phyloP scores from a whole-genome alignment of 768 basidiomycete species.

The Leucocoprinus sp. region DNA sequence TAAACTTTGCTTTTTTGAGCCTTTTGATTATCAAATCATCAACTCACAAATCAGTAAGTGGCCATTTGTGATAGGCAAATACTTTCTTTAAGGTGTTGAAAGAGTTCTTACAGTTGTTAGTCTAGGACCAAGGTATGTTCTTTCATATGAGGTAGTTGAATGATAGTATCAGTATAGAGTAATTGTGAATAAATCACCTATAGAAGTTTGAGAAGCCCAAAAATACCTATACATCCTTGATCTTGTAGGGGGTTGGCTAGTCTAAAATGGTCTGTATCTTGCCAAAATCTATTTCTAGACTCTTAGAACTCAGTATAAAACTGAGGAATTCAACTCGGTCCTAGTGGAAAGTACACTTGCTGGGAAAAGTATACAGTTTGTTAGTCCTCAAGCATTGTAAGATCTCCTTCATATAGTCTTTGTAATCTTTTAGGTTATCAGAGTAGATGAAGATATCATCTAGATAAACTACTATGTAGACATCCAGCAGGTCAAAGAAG shows the following conservation, averaged over 20 bases:
- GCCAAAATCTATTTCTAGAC: too few relatives aligned
- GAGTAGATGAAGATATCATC: constrained; percentile 34
- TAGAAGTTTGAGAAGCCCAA: too few relatives aligned
- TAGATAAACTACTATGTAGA: constrained; percentile 26
- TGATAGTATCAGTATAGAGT: background rate
- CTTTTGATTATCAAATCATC: too few relatives aligned
- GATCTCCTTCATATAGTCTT: constrained; percentile 21
- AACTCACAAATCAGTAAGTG: too few relatives aligned
- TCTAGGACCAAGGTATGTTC: background rate
- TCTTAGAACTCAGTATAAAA: constrained; percentile 22
- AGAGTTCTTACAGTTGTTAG: background rate
- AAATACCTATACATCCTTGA: constrained; percentile 20
- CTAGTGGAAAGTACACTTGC: constrained; percentile 27
- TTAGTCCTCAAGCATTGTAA: constrained; percentile 20
- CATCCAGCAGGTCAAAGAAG: constrained; percentile 24
- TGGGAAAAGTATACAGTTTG: constrained; percentile 21
- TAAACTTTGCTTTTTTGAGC: too few relatives aligned
- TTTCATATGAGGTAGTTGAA: background rate
- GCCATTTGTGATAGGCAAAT: too few relatives aligned
- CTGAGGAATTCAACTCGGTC: constrained; percentile 28
- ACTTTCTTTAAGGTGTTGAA: background rate
- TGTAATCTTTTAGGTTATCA: constrained; percentile 17
- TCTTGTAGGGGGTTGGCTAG: constrained; percentile 26
- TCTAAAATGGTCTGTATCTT: constrained; percentile 22
- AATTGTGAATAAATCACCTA: background rate